Percentiles rank a stretch among this genome's conserved stretches.
These are phyloP conservation scores for Cicer pinnatifidum DNA, from an alignment of 306 rosid genomes.

Conservation along the genomic window DNA sequence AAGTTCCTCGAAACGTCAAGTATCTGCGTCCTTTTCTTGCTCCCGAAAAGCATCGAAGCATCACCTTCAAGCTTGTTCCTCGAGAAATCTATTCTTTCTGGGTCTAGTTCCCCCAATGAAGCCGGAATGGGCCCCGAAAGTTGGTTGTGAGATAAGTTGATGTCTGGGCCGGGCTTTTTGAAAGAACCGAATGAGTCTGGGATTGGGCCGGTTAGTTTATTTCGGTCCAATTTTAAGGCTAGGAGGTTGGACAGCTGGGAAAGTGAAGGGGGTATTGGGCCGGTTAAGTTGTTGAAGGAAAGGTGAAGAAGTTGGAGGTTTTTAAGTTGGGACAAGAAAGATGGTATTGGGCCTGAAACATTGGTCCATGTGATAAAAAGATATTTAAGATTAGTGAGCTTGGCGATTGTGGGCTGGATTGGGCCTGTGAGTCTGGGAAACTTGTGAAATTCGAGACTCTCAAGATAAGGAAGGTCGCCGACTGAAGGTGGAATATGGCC, in stretches of 20 bases:
- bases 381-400: slow-evolving; percentile 56
- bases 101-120: slow-evolving; percentile 52
- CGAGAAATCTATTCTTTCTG: slow-evolving; percentile 58
- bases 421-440: slow-evolving; percentile 53
- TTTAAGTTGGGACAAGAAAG: slow-evolving; percentile 60
- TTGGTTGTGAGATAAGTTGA: slow-evolving; percentile 63
- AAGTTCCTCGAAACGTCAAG: slow-evolving; percentile 66
- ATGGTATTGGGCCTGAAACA: slow-evolving; percentile 65
- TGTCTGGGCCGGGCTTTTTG: slow-evolving; percentile 37
- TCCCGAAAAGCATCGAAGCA: slow-evolving; percentile 62
- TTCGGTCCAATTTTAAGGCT: slow-evolving; percentile 48
- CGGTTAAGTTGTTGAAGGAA: slow-evolving; percentile 60
- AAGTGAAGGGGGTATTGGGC: slow-evolving; percentile 68
- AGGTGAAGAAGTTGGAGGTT: slow-evolving; percentile 56
- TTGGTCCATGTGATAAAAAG: slow-evolving; percentile 59
- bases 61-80: slow-evolving; percentile 79
- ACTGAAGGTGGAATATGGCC: slow-evolving; percentile 67
- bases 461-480: slow-evolving; percentile 70
- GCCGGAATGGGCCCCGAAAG: slow-evolving; percentile 68
- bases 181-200: slow-evolving; percentile 63
- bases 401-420: slow-evolving; percentile 64
- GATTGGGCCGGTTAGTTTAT: slow-evolving; percentile 59
- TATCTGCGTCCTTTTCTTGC: slow-evolving; percentile 46
- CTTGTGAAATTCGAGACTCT: slow-evolving; percentile 61
- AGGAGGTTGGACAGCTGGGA: slow-evolving; percentile 46